Evolutionary conservation across 805 yeast genomes (phyloP).

Genomic region (Clavispora phyllophila): DNA sequence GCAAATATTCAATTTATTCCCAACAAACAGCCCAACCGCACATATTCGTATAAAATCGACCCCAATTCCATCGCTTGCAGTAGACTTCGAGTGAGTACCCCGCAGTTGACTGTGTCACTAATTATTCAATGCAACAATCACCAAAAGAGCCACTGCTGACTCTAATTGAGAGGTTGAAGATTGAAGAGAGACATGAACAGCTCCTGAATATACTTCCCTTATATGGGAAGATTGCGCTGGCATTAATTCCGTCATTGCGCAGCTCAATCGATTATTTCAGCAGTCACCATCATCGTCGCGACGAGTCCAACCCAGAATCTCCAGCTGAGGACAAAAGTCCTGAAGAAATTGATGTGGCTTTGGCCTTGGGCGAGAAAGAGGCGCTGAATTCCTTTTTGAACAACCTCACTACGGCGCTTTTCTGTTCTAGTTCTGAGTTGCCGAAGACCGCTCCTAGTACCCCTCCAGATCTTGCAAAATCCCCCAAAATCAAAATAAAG

Average conservation of each 20-base stretch:
- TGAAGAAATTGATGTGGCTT: conserved; percentile 29
- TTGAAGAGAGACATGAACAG: conserved; percentile 12
- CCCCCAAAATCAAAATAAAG: background rate
- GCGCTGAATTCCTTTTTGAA: conserved; percentile 24
- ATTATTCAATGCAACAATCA: background rate
- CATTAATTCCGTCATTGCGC: conserved; percentile 14
- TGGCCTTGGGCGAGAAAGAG: conserved; percentile 17
- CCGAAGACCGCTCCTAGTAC: conserved; percentile 1
- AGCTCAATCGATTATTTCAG: conserved; percentile 6
- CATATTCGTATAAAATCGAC: too few species aligned
- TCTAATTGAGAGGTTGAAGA: conserved; percentile 8
- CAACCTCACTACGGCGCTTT: conserved; percentile 26
- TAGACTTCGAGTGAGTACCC: too few species aligned
- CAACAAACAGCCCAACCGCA: too few species aligned
- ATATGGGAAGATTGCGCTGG: conserved; percentile 12
- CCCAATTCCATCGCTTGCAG: too few species aligned
- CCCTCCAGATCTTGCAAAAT: background rate
- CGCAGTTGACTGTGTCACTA: background rate
- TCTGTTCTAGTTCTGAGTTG: conserved; percentile 23
- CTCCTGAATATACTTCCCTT: conserved; percentile 9
- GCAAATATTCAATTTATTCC: background rate
- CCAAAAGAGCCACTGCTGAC: background rate
- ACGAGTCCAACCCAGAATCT: too few species aligned
- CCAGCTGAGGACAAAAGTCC: too few species aligned
- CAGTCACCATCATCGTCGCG: background rate